These are phyloP conservation scores for Hippophae gyantsensis DNA, from an alignment of 306 rosid species.

Conservation along the genomic window DNA sequence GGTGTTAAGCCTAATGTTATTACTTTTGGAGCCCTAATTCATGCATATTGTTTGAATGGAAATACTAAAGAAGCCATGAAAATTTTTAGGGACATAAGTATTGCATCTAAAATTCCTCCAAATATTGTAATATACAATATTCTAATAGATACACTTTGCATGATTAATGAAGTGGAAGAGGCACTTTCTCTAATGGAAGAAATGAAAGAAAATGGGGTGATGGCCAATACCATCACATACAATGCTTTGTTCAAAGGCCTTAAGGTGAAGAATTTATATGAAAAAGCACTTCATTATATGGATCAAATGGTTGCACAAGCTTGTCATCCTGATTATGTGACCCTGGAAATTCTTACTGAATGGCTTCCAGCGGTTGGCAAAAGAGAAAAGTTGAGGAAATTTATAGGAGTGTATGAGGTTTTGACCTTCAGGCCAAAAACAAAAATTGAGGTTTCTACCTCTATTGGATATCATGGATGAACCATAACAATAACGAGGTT, in stretches of 20 bases:
- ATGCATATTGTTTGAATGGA: constrained; percentile 50
- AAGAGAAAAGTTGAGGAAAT: constrained; percentile 32
- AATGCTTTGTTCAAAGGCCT: constrained; percentile 58
- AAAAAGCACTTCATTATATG: constrained; percentile 52
- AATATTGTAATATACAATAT: constrained; percentile 54
- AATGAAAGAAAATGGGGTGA: constrained; percentile 50
- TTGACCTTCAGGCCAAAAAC: neutral
- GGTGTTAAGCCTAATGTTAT: constrained; percentile 50
- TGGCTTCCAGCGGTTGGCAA: constrained; percentile 59
- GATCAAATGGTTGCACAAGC: constrained; percentile 55
- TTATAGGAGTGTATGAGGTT: constrained; percentile 36
- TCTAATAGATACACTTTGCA: constrained; percentile 58
- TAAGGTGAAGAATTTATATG: constrained; percentile 32
- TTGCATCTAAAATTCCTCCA: constrained; percentile 44
- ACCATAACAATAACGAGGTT: no score
- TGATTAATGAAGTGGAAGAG: constrained; percentile 28
- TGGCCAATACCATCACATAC: constrained; percentile 46
- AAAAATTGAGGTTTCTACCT: no score
- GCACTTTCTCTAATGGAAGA: constrained; percentile 53
- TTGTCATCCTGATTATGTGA: constrained; percentile 55
- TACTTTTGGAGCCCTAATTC: constrained; percentile 64
- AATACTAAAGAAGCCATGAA: constrained; percentile 48
- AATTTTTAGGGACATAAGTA: constrained; percentile 45
- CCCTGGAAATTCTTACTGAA: constrained; percentile 67
- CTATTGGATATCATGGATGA: no score